These are phyloP conservation scores for Pythium apleroticum DNA, from an alignment of 352 stramenopile species.

Conservation along the genomic window DNA sequence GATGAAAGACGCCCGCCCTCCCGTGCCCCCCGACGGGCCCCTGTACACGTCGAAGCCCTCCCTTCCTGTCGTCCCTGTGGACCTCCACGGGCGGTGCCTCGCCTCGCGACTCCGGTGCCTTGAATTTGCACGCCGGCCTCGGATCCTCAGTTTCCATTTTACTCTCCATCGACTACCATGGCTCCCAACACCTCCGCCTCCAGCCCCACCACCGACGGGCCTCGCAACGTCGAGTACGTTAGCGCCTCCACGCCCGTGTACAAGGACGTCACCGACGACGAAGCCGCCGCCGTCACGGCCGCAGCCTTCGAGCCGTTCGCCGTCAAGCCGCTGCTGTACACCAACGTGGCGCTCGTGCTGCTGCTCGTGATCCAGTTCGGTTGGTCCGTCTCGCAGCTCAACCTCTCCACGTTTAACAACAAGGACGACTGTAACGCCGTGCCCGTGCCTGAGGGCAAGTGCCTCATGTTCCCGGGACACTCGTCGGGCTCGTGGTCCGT, in stretches of 20 bases:
- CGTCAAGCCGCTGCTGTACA: constrained; percentile 37
- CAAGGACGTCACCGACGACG: not conserved
- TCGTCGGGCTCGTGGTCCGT: constrained; percentile 48
- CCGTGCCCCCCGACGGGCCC: not conserved
- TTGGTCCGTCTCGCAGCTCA: constrained; percentile 57
- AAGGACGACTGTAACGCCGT: constrained; percentile 36
- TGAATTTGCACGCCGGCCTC: not conserved
- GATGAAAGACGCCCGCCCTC: not conserved
- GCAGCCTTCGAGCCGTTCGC: constrained; percentile 5
- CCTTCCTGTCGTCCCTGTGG: not conserved
- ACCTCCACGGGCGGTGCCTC: not conserved
- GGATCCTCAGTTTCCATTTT: constrained; percentile 6
- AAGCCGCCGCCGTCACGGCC: not conserved
- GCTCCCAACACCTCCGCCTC: not conserved
- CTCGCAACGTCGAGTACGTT: constrained; percentile 6
- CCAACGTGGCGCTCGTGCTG: constrained; percentile 36
- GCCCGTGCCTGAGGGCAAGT: constrained; percentile 38
- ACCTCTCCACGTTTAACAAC: constrained; percentile 48
- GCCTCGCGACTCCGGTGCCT: too few relatives aligned
- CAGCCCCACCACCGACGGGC: not conserved
- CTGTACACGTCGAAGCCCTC: too few relatives aligned
- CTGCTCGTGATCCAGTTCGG: constrained; percentile 52
- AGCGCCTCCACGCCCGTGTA: constrained; percentile 9
- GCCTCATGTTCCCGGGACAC: constrained; percentile 61
- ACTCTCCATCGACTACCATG: constrained; percentile 6